Evolutionary conservation across 1,284 basidiomycete species (phyloP).

Genomic region (Fomitopsis pinicola): DNA sequence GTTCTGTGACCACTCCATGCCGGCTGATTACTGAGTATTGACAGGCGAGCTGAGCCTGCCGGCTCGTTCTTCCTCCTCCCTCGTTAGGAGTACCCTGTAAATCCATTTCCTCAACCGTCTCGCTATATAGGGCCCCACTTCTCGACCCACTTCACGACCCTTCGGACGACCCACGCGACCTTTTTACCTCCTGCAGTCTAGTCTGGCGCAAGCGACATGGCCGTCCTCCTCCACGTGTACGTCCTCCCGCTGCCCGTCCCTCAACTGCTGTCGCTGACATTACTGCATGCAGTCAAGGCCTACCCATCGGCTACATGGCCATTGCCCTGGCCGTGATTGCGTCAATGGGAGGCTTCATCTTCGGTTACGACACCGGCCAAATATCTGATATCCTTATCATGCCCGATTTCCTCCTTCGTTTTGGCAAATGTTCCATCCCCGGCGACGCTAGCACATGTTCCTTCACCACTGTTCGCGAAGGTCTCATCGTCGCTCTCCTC

Average conservation of each 20-base stretch:
- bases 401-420: constrained; percentile 66
- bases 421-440: constrained; percentile 45
- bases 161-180: neutral
- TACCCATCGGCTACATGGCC: constrained; percentile 56
- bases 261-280: neutral
- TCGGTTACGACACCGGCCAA: constrained; percentile 76
- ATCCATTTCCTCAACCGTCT: neutral
- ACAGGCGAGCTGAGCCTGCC: neutral
- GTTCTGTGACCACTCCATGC: neutral
- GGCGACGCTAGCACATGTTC: constrained; percentile 38
- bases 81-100: neutral
- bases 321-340: constrained; percentile 67
- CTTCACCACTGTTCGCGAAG: constrained; percentile 51
- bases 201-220: neutral
- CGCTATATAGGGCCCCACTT: neutral
- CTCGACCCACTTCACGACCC: neutral
- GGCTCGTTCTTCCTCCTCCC: neutral
- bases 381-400: constrained; percentile 77
- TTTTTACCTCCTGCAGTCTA: neutral
- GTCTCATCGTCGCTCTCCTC: constrained; percentile 68
- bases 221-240: constrained; percentile 5
- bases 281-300: constrained; percentile 24
- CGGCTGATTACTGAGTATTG: neutral
- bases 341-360: constrained; percentile 78
- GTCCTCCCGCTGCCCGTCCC: neutral